Conservation (phyloP, 805 yeast species). For the Blastobotrys robertii region DNA sequence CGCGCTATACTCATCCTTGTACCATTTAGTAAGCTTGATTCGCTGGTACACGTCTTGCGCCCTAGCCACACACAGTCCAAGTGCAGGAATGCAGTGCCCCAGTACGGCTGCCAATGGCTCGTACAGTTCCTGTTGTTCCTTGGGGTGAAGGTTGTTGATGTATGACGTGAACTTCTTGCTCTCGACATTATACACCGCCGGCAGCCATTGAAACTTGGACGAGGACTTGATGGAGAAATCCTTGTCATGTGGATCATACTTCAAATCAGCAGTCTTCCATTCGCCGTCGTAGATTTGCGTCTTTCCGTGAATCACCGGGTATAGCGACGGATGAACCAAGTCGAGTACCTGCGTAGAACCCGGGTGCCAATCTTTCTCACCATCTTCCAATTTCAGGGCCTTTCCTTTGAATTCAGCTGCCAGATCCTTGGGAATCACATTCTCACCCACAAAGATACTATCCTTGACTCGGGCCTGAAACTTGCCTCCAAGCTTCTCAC, state of each 20-base stretch:
- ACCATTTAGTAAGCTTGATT: too few relatives aligned
- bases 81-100: conserved; percentile 26
- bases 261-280: neutral
- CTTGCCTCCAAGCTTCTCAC: conserved; percentile 7
- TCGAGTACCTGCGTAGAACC: conserved; percentile 31
- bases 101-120: conserved; percentile 27
- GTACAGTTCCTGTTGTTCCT: conserved; percentile 22
- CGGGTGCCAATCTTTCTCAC: conserved; percentile 30
- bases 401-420: conserved; percentile 12
- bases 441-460: conserved; percentile 20
- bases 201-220: conserved; percentile 31
- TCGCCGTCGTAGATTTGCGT: neutral
- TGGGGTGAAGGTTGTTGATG: conserved; percentile 35
- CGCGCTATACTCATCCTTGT: neutral
- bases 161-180: conserved; percentile 24
- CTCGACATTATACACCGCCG: conserved; percentile 20
- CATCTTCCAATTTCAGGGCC: conserved; percentile 12
- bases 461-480: conserved; percentile 18
- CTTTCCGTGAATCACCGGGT: conserved; percentile 27
- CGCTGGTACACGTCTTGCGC: neutral
- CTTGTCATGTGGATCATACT: neutral
- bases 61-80: conserved; percentile 23
- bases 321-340: conserved; percentile 35
- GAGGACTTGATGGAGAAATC: too few relatives aligned
- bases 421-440: conserved; percentile 10